Percentiles rank a stretch among this genome's conserved stretches.
phyloP scores from a whole-genome alignment of 768 basidiomycete genomes.

The Strobilomyces echinocephalus region DNA sequence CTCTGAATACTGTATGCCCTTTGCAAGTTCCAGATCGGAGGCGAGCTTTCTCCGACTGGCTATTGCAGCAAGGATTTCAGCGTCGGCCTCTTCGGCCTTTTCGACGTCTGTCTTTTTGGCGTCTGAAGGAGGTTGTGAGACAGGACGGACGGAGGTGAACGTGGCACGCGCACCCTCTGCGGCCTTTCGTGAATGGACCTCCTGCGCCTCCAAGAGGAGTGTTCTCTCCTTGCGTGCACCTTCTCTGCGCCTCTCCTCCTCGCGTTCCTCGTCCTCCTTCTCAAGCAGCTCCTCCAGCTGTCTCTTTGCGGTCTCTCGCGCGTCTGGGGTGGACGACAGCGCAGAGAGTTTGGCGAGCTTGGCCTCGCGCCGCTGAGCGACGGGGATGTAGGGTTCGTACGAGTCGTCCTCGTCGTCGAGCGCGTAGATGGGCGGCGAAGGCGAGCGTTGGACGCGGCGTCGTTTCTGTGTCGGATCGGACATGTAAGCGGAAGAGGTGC shows the following conservation, averaged over 20 bases:
- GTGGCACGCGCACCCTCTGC: slow-evolving; percentile 56
- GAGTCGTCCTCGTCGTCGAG: slow-evolving; percentile 58
- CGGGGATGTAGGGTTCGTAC: slow-evolving; percentile 84
- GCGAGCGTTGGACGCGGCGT: slow-evolving; percentile 50
- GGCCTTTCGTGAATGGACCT: slow-evolving; percentile 82
- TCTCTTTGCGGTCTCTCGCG: slow-evolving; percentile 42
- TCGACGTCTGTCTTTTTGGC: slow-evolving; percentile 85
- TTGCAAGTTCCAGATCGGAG: slow-evolving; percentile 87
- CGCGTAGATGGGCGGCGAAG: slow-evolving; percentile 53
- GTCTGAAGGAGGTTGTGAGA: slow-evolving; percentile 42
- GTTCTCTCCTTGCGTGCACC: slow-evolving; percentile 80
- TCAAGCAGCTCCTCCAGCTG: slow-evolving; percentile 56
- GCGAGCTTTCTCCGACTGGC: slow-evolving; percentile 87
- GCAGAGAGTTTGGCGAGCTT: slow-evolving; percentile 73
- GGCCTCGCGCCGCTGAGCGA: slow-evolving; percentile 77
- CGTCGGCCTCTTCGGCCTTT: slow-evolving; percentile 83
- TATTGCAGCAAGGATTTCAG: slow-evolving; percentile 87
- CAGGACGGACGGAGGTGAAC: not conserved
- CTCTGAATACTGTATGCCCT: slow-evolving; percentile 89
- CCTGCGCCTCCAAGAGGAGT: slow-evolving; percentile 88
- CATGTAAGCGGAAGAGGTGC: slow-evolving; percentile 15
- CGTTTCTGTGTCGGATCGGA: slow-evolving; percentile 41
- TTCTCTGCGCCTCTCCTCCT: slow-evolving; percentile 73
- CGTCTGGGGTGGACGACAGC: slow-evolving; percentile 49
- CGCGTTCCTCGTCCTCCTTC: slow-evolving; percentile 68